These are phyloP conservation scores for Nematodospora anomalae DNA, from an alignment of 1,139 yeast genomes.

Conservation along the genomic window DNA sequence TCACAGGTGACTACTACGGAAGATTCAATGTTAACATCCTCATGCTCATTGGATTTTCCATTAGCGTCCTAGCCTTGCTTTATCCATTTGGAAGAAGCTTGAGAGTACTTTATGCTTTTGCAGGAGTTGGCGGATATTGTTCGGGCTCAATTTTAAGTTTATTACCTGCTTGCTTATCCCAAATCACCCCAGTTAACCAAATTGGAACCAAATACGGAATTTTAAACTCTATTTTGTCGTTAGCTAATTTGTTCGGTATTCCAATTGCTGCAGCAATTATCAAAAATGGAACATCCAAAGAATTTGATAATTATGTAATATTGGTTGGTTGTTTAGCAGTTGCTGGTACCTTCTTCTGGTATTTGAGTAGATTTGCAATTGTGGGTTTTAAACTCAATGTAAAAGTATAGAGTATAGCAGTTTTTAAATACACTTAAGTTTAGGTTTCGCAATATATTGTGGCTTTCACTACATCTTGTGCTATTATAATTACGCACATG, in stretches of 20 bases:
- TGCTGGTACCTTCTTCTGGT: constrained; percentile 34
- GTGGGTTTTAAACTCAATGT: constrained; percentile 36
- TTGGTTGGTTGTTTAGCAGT: constrained; percentile 35
- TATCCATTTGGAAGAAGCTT: constrained; percentile 39
- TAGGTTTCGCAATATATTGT: too few species aligned
- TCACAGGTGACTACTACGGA: constrained; percentile 38
- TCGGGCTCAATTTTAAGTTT: constrained; percentile 33
- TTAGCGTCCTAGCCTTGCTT: constrained; percentile 38
- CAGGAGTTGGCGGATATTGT: constrained; percentile 35
- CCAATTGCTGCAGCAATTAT: constrained; percentile 48
- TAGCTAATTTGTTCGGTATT: constrained; percentile 43
- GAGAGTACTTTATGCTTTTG: constrained; percentile 35
- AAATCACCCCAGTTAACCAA: constrained; percentile 37
- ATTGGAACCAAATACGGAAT: constrained; percentile 46
- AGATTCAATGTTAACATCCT: constrained; percentile 39
- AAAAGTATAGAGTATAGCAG: constrained; percentile 21
- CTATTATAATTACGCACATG: too few species aligned
- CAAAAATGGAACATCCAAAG: constrained; percentile 29
- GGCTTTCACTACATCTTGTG: too few species aligned
- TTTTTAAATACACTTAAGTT: neutral
- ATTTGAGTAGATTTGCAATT: constrained; percentile 28
- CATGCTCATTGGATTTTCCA: constrained; percentile 32
- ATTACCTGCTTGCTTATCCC: constrained; percentile 43
- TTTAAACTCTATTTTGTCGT: constrained; percentile 38
- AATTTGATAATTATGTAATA: constrained; percentile 36